phyloP scores from a whole-genome alignment of 768 basidiomycete species.

The Russula vinacea region DNA sequence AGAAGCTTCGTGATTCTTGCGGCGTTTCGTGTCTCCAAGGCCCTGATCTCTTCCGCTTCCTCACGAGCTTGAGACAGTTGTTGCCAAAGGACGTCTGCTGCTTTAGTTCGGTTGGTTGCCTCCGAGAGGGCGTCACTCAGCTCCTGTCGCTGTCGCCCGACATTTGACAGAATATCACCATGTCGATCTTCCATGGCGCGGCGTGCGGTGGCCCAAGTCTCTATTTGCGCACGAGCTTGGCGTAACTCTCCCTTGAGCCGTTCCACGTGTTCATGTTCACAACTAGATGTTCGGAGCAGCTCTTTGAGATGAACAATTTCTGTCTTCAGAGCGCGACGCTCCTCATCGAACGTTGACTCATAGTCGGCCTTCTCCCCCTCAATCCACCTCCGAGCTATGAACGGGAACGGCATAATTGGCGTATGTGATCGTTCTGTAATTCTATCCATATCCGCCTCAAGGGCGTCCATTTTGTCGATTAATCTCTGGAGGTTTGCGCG shows the following conservation, averaged over 20 bases:
- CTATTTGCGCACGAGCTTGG: constrained; percentile 58
- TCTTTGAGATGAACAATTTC: constrained; percentile 56
- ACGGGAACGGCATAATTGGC: constrained; percentile 32
- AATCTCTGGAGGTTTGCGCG: constrained; percentile 63
- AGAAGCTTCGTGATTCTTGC: constrained; percentile 61
- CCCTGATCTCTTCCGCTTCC: constrained; percentile 67
- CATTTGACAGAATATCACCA: constrained; percentile 50
- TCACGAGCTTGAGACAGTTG: constrained; percentile 58
- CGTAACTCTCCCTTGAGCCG: constrained; percentile 62
- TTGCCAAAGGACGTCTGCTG: constrained; percentile 56
- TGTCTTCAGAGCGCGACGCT: constrained; percentile 51
- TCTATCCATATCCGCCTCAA: constrained; percentile 79
- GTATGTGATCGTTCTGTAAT: constrained; percentile 80
- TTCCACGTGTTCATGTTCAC: constrained; percentile 53
- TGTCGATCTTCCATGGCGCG: constrained; percentile 65
- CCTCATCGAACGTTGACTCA: constrained; percentile 57
- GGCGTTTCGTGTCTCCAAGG: constrained; percentile 60
- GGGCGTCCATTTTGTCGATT: constrained; percentile 70
- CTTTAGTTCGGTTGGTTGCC: constrained; percentile 61
- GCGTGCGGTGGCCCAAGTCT: constrained; percentile 57
- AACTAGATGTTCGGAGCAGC: constrained; percentile 43
- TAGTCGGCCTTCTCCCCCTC: constrained; percentile 56
- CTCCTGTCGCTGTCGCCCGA: constrained; percentile 53
- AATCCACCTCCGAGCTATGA: constrained; percentile 28
- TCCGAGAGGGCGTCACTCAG: constrained; percentile 60